Conservation (phyloP, 306 rosid genomes). For the Neltuma alba region DNA sequence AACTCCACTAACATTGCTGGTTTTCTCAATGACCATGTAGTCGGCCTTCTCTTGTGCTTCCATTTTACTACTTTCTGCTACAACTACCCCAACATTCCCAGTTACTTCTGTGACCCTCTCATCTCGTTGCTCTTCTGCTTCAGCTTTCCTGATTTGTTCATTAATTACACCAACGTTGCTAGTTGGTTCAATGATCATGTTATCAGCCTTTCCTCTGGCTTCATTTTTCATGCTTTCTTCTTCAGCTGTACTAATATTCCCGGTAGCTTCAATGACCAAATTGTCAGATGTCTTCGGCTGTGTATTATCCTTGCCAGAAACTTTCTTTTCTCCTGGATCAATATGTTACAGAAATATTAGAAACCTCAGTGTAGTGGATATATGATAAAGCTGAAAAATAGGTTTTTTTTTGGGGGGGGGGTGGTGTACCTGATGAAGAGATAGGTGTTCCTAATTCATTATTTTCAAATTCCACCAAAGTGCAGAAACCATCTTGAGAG, state of each 20-base stretch:
- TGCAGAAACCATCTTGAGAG: conserved; percentile 95
- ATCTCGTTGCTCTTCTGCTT: conserved; percentile 36
- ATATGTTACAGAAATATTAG: conserved; percentile 17
- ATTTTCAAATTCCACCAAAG: conserved; percentile 80
- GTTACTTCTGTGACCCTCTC: conserved; percentile 37
- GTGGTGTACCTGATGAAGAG: conserved; percentile 57
- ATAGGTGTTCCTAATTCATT: conserved; percentile 79
- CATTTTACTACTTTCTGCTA: conserved; percentile 26
- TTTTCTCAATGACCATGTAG: conserved; percentile 20
- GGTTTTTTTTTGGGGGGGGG: too few relatives aligned
- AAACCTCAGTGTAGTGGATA: not conserved
- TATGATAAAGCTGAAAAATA: conserved; percentile 14
- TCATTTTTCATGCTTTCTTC: conserved; percentile 31
- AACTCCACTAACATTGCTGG: not conserved
- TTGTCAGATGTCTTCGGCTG: conserved; percentile 37
- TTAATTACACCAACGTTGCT: conserved; percentile 14
- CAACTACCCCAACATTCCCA: conserved; percentile 17
- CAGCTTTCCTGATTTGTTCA: conserved; percentile 29
- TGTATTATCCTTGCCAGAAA: conserved; percentile 31
- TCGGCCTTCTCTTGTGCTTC: conserved; percentile 42
- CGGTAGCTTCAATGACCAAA: conserved; percentile 27
- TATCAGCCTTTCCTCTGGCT: conserved; percentile 36
- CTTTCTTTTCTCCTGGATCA: conserved; percentile 48
- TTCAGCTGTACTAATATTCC: conserved; percentile 29
- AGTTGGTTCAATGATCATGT: conserved; percentile 41